Evolutionary conservation across 257 asterid species (phyloP), one percentile per base, ranked within the genome.

Genomic region (Solanum lycopersicoides): DNA sequence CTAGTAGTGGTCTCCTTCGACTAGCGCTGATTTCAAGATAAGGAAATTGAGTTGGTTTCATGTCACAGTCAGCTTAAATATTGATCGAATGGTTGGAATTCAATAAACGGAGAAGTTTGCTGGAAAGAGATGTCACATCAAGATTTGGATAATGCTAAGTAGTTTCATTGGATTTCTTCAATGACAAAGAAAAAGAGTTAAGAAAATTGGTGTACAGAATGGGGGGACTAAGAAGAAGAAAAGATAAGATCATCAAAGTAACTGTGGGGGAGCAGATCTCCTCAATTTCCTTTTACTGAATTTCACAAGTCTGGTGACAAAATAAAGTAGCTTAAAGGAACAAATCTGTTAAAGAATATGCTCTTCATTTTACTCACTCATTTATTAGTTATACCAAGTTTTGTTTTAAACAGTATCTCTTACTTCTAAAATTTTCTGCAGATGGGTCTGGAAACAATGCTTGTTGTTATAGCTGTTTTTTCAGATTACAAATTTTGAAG

Each of bases 401-500:
- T 16, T 30, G 44, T 47, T 50, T 80, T 80, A 30, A 80, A 47
- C 44, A 47, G 44, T 18, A 47, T 80, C 15, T 45, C 84, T n/a
- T 77, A 21, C 35, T 44, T 79, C 84, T 45, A 80, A 79, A 80
- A 30, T 16, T 47, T 28, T 80, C 10, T 30, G 85, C 85, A 80
- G 85, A 10, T 80, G 85, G 30, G 41, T 45, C 65, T 45, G 25
- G 68, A 80, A 80, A 47, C 68, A 30, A 47, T 80, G 85, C 16
- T 79, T 16, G 42, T 18, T 45, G 65, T 44, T 14, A 45, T 25
- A 80, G 25, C 16, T 80, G 30, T 30, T 45, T 80, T 80, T 80
- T 80, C 44, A 20, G 88, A 87, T 72, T 35, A 86, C 85, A 86
- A 71, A 35, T 85, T 53, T 82, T 90, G 86, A 87, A 71, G 34